Evolutionary conservation across 306 rosid genomes (phyloP), one percentile per base, ranked within the genome.

Genomic region (Purshia tridentata): DNA sequence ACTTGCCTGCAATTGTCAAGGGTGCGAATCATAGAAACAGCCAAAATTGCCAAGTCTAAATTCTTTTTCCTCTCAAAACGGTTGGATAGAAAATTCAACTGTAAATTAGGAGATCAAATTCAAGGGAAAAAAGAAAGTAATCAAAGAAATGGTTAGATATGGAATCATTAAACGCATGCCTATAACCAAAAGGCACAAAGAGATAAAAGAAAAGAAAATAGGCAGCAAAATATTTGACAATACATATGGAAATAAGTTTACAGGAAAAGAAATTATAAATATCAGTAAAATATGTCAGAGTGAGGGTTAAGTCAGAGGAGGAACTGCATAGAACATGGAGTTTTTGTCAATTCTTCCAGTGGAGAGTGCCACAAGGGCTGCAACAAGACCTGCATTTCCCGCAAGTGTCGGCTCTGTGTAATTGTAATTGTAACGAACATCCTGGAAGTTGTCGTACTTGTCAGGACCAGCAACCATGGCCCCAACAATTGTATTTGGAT

Each of bases 371-470:
- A 77, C 67, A 35, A 77, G 81, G 13, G 72, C 73, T 22, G 72
- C 72, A 77, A 77, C 77, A 8, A 77, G 72, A 42, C 81, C 81
- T n/a, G 81, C 44, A 71, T 75, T 65, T 54, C 81, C 72, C 3
- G 73, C 62, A 35, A 71, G 73, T 20, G 20, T 71, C 9, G 56
- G 77, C 51, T 78, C 55, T 2, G 63, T 78, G 55, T 71, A 71
- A 35, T 65, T 54, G 56, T 65, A 64, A 51, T 78, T 78, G 56
- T 16, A 53, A 54, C 77, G 72, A 1, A 45, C 29, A 55, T 72
- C 77, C 10, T 66, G 45, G 73, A 78, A 71, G 35, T 50, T 29
- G 35, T 71, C 61, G 39, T 37, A 40, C 67, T 62, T 35, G 63
- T 76, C 69, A 40, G 75, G 75, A 5, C 63, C 62, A 18, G 69